Evolutionary conservation across 1,284 basidiomycete genomes (phyloP), one percentile per base, ranked within the genome.

Genomic region (Ceratobasidium sp.): DNA sequence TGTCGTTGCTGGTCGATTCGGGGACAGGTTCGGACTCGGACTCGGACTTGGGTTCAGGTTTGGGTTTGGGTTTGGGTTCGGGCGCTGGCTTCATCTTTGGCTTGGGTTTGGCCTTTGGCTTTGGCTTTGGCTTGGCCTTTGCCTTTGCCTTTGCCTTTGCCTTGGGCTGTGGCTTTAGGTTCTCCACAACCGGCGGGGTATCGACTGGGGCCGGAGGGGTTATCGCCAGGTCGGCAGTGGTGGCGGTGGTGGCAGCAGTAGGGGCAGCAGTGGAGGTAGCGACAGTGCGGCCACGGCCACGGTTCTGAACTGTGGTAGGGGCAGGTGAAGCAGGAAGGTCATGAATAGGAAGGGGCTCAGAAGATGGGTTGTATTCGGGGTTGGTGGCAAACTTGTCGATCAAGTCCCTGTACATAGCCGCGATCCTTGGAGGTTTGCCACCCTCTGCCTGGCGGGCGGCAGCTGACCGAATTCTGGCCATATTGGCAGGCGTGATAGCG

Each of bases 291-390:
- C 33, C 56, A 23, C 51, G 51, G 40, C 56, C 23, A 40, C 28
- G 28, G 21, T 12, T 14, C 18, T 36, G 16, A 21, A 30, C 14
- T 7, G n/a, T n/a, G n/a, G n/a, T n/a, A n/a, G n/a, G n/a, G n/a
- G n/a, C n/a, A n/a, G n/a, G n/a, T n/a, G 28, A 16, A 16, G 38
- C 58, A 14, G 58, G 33, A 59, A 38, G 58, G 2, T 59, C 11
- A 21, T 21, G 33, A 23, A 25, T 14, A 21, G 36, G 9, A 25
- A 40, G 36, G 11, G 58, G 58, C 21, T 59, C 58, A n/a, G 58
- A 59, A 21, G 58, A 14, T 16, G 58, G 58, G 21, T 59, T 38
- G 38, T 59, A 59, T 3, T 28, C 14, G n/a, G 58, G 58, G 12
- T 59, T 16, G 40, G 33, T 12, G 2, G 16, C 36, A 8, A 59